Percentiles rank a stretch among this genome's conserved stretches.
Evolutionary conservation across 176 grass and related monocot species (phyloP).

Genomic region (Avena sativa): DNA sequence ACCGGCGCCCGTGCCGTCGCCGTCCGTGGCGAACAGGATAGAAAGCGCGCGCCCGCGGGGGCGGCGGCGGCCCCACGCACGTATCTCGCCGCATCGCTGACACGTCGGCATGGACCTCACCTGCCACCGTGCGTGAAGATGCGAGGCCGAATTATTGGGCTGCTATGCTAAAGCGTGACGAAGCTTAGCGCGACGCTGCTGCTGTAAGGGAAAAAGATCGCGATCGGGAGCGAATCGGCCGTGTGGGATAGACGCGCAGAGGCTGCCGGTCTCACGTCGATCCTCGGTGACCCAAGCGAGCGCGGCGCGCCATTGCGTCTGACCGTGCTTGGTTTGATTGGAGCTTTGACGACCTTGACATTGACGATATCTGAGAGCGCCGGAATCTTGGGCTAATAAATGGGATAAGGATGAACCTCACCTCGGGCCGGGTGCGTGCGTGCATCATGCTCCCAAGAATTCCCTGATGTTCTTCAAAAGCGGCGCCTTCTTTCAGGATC

Average conservation of each 20-base stretch:
- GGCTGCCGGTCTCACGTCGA: slow-evolving; percentile 45
- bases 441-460: slow-evolving; percentile 27
- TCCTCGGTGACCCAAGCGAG: slow-evolving; percentile 1
- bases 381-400: slow-evolving; percentile 35
- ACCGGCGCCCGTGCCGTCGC: slow-evolving; percentile 24
- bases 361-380: not conserved
- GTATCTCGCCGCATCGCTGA: slow-evolving; percentile 1
- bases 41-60: not conserved
- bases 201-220: slow-evolving; percentile 12
- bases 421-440: slow-evolving; percentile 17
- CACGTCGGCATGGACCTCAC: slow-evolving; percentile 35
- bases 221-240: slow-evolving; percentile 17
- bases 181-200: not conserved
- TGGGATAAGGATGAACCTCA: slow-evolving; percentile 50
- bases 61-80: not conserved
- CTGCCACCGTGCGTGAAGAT: not conserved
- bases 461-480: slow-evolving; percentile 26
- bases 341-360: not conserved
- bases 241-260: slow-evolving; percentile 36
- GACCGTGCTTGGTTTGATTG: not conserved
- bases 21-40: slow-evolving; percentile 44
- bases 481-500: slow-evolving; percentile 4
- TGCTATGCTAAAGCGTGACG: not conserved
- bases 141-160: slow-evolving; percentile 21
- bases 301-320: not conserved